Conservation (phyloP, 2,329 filamentous ascomycete species). For the Fusarium foetens region DNA sequence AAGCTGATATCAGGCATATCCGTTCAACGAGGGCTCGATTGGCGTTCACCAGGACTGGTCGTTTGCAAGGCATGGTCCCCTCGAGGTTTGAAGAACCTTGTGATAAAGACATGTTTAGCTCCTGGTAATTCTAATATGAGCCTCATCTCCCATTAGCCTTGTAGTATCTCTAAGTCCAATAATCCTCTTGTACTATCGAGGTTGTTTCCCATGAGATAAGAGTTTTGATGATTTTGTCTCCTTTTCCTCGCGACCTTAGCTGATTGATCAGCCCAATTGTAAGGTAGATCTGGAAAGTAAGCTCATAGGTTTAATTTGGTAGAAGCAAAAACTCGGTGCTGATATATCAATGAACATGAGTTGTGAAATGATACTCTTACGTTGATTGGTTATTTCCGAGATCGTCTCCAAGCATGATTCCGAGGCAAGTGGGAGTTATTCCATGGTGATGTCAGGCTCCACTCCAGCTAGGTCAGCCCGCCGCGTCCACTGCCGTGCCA, state of each 20-base stretch:
- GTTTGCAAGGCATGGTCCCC: background rate
- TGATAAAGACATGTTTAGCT: background rate
- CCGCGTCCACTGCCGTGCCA: conserved; percentile 14
- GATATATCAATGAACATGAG: background rate
- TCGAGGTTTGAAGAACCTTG: background rate
- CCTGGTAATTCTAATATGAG: too few species aligned
- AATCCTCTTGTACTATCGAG: background rate
- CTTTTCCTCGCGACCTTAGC: background rate
- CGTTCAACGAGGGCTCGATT: background rate
- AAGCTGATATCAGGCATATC: background rate
- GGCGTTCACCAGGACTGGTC: background rate
- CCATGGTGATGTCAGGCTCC: conserved; percentile 33
- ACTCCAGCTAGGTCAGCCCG: conserved; percentile 26
- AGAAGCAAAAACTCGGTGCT: background rate
- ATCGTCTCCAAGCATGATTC: background rate
- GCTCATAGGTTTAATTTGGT: background rate
- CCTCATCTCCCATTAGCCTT: background rate
- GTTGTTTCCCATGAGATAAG: background rate
- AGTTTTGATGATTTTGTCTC: background rate
- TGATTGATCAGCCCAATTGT: background rate
- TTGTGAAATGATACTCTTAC: background rate
- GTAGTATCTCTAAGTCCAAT: background rate
- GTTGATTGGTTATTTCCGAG: conserved; percentile 17
- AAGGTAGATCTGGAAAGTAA: background rate
- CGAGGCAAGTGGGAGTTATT: conserved; percentile 3